Base-by-base conservation (phyloP, 2,329 filamentous ascomycete genomes). In the Stylonectria norvegica region DNA sequence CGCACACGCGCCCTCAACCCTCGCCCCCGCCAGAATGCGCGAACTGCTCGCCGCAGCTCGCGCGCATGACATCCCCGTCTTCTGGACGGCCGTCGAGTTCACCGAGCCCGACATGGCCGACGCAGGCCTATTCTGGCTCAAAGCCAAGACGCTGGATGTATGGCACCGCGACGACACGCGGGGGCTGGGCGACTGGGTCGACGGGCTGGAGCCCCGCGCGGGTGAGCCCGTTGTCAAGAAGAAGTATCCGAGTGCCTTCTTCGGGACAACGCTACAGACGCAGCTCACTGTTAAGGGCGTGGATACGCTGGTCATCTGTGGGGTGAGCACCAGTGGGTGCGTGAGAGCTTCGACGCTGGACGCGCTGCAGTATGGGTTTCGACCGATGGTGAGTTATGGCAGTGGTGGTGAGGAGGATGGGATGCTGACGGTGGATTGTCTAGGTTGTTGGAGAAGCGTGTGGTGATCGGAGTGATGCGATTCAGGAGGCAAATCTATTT, bases 261-360 rank as follows among this genome's bases (percentile, higher is more conserved):
- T 73, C 43, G 69, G 66, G 11, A 73, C 70, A 17, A 61, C 66
- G 5, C 59, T 72, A 27, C 61, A 61, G 17, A 64, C 64, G 1
- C 59, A 68, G 27, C 57, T 72, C 22, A 59, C 61, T 15, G 43
- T 66, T 5, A 53, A 61, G 34, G 58, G 58, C 19, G 55, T 68
- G n/a, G 68, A 72, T 43, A 70, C 67, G 5, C 50, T 71, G 16
- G 66, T 73, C 5, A 56, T 73, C 12, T 71, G 69, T 45, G 70
- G 70, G 14, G 69, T 73, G 29, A 70, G 68, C 53, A 73, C 69
- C 11, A 67, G 63, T 42, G 70, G 70, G 1, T 72, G 70, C 48
- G 68, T 72, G 36, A 59, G 70, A 34, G 69, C 69, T 1, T 67
- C 59, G 11, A 65, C 67, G 2, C 47, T 72, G 36, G 70, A 73